Evolutionary conservation across 352 stramenopile genomes (phyloP), one percentile per base, ranked within the genome.

Genomic region (Globisporangium perplexum): DNA sequence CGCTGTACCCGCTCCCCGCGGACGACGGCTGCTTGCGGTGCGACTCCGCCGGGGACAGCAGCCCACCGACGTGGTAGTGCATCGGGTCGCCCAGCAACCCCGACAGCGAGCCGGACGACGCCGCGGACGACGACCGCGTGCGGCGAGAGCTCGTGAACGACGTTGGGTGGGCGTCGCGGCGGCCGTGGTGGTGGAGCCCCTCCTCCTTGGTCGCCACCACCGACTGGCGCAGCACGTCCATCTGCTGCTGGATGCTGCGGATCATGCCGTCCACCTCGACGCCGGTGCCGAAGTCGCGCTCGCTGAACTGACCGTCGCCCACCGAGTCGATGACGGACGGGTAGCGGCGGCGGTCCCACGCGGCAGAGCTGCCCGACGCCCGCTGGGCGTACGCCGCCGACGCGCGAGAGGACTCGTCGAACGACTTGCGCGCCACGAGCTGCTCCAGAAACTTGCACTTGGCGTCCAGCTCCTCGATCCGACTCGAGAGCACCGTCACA

Each of bases 391-490:
- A 59, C 18, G 56, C 46, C 5, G 50, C 35, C 30, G 55, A 60
- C 28, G 55, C 53, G 22, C 53, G 46, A 18, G 53, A 53, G 14
- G 53, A 60, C 22, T 82, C 66, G 7, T 83, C 69, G n/a, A 73
- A 69, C 14, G 68, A 74, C 43, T 69, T 74, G 20, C 74, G 69
- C 20, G 74, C 67, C 33, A 93, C 75, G 33, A 90, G 65, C 44
- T 83, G 74, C 63, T 93, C 82, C 43, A 93, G 59, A 28, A 86
- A 85, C 33, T 84, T 83, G 63, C 82, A 93, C 56, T 93, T 93
- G 0, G 72, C 71, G 43, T 93, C 79, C 52, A 93, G 56, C 43
- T 90, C 79, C 62, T 93, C 79, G 31, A 93, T 89, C 43, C 80
- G 77, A 11, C 69, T 69, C 2, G 71, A 81, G 14, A 91, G 56